Evolutionary conservation across 2,329 filamentous ascomycete species (phyloP).

Genomic region (Epichloe festucae): DNA sequence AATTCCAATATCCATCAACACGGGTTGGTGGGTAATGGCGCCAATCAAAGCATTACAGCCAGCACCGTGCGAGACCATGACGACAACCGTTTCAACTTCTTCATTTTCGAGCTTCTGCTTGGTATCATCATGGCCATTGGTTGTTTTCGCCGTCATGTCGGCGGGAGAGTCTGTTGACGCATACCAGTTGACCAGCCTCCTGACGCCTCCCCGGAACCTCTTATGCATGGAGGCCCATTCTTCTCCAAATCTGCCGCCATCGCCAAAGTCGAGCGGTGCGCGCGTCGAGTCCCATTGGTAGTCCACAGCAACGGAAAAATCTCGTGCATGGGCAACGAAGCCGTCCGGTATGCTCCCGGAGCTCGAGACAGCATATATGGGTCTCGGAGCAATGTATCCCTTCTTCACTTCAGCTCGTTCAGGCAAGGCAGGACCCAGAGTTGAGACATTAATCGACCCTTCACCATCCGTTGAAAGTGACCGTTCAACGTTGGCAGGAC

Average conservation of each 20-base stretch:
- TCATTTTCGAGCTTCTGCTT: slow-evolving; percentile 38
- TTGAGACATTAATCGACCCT: slow-evolving; percentile 15
- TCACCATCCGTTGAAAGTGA: slow-evolving; percentile 15
- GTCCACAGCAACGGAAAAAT: slow-evolving; percentile 77
- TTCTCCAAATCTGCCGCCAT: slow-evolving; percentile 77
- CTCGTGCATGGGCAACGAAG: slow-evolving; percentile 80
- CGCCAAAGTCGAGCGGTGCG: slow-evolving; percentile 65
- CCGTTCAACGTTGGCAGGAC: slow-evolving; percentile 11
- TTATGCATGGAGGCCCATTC: slow-evolving; percentile 96
- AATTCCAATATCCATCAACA: slow-evolving; percentile 79
- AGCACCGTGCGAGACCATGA: slow-evolving; percentile 87
- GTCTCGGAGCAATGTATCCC: slow-evolving; percentile 63
- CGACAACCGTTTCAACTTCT: slow-evolving; percentile 61
- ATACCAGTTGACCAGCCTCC: slow-evolving; percentile 78
- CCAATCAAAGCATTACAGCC: slow-evolving; percentile 94
- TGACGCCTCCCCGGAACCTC: slow-evolving; percentile 68
- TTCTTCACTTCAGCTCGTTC: slow-evolving; percentile 15
- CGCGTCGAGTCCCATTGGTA: slow-evolving; percentile 94
- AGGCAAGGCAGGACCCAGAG: slow-evolving; percentile 23
- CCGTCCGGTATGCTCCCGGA: slow-evolving; percentile 74
- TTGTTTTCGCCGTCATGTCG: slow-evolving; percentile 34
- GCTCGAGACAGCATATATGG: slow-evolving; percentile 70
- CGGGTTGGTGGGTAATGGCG: slow-evolving; percentile 80
- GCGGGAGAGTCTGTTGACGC: slow-evolving; percentile 37
- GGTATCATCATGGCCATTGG: slow-evolving; percentile 8